Conservation (phyloP, 2,329 filamentous ascomycete species). For the Xylariaceae sp. region DNA sequence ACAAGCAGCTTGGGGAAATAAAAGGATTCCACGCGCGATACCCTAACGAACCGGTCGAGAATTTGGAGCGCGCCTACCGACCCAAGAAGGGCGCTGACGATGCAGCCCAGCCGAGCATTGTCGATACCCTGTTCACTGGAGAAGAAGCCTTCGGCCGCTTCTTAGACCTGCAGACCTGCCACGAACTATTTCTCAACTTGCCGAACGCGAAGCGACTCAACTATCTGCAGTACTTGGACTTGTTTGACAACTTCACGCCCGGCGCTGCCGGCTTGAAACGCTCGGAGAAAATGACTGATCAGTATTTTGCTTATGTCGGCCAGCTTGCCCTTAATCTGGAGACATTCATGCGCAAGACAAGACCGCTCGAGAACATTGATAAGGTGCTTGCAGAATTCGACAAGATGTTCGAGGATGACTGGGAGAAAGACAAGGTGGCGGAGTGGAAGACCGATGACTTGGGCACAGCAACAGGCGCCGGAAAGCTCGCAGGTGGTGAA, state of each 20-base stretch:
- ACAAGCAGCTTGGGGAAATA: slow-evolving; percentile 73
- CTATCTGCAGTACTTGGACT: slow-evolving; percentile 88
- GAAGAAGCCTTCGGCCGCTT: slow-evolving; percentile 92
- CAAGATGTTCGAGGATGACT: slow-evolving; percentile 75
- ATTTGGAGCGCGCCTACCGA: slow-evolving; percentile 89
- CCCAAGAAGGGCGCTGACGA: slow-evolving; percentile 57
- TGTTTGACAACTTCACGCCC: slow-evolving; percentile 79
- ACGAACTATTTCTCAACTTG: slow-evolving; percentile 87
- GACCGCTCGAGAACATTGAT: slow-evolving; percentile 80
- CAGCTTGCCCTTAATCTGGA: slow-evolving; percentile 79
- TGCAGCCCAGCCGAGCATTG: slow-evolving; percentile 58
- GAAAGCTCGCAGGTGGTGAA: slow-evolving; percentile 43
- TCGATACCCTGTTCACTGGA: slow-evolving; percentile 90
- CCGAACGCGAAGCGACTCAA: slow-evolving; percentile 77
- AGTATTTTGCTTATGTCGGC: slow-evolving; percentile 85
- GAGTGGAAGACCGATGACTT: slow-evolving; percentile 66
- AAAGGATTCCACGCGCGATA: slow-evolving; percentile 87
- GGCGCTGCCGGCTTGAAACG: slow-evolving; percentile 70
- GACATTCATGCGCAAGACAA: slow-evolving; percentile 75
- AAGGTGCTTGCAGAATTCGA: slow-evolving; percentile 73
- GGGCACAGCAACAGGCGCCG: slow-evolving; percentile 34
- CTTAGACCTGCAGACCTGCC: slow-evolving; percentile 77
- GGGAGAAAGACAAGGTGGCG: slow-evolving; percentile 72
- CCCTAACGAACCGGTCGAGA: slow-evolving; percentile 91
- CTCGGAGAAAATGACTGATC: slow-evolving; percentile 81